Evolutionary conservation across 768 basidiomycete species (phyloP).

Genomic region (Albatrellus ellisii): DNA sequence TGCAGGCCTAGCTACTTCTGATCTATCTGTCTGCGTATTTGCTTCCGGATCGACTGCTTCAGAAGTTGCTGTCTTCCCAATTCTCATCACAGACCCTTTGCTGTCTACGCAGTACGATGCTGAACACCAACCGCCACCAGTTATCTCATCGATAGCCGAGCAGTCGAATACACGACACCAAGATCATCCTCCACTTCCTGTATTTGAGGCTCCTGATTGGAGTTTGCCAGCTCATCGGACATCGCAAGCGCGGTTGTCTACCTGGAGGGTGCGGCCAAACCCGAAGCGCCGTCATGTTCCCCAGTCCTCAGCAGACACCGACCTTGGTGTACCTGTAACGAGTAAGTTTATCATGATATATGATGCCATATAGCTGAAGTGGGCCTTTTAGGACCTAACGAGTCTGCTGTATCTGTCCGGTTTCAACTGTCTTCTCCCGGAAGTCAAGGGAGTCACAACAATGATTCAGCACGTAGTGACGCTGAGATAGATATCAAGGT

Average conservation of each 20-base stretch:
- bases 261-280: conserved; percentile 41
- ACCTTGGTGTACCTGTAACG: neutral
- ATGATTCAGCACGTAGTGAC: neutral
- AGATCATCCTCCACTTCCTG: conserved; percentile 22
- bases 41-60: conserved; percentile 14
- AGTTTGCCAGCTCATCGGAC: conserved; percentile 28
- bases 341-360: neutral
- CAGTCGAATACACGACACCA: conserved; percentile 1
- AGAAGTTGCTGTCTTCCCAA: conserved; percentile 35
- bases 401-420: neutral
- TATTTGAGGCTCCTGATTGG: conserved; percentile 53
- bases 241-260: conserved; percentile 39
- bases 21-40: conserved; percentile 48
- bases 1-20: conserved; percentile 24
- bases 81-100: conserved; percentile 64
- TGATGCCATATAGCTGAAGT: no score
- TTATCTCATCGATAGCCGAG: neutral
- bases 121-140: conserved; percentile 28
- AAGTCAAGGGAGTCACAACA: neutral
- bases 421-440: neutral
- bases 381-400: no score
- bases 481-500: neutral
- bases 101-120: conserved; percentile 44
- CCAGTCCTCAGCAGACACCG: neutral
- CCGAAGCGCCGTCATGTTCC: conserved; percentile 4